Conservation (phyloP, 148 eudicot species). For the Dysphania ambrosioides region DNA sequence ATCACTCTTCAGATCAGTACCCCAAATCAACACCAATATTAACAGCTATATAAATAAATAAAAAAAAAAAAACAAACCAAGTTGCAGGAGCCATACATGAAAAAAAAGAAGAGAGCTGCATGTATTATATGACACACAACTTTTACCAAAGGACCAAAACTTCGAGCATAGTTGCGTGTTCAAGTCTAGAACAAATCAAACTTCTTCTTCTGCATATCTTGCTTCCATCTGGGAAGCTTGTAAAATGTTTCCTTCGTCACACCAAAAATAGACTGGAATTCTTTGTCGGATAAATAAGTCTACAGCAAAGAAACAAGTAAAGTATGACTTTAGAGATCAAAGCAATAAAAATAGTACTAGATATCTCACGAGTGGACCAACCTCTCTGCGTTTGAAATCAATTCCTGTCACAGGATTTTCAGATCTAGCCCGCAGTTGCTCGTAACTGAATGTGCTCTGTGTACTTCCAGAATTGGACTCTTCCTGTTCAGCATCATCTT, state of each 20-base stretch:
- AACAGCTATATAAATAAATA: background rate
- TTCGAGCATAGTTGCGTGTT: background rate
- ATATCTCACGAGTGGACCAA: slow-evolving; percentile 27
- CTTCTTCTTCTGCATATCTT: slow-evolving; percentile 88
- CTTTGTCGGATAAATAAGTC: slow-evolving; percentile 92
- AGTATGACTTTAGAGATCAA: background rate
- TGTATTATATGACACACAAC: slow-evolving; percentile 11
- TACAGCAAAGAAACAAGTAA: slow-evolving; percentile 23
- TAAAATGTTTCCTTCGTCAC: slow-evolving; percentile 71
- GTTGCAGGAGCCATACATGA: background rate
- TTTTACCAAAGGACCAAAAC: slow-evolving; percentile 1
- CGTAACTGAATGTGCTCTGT: slow-evolving; percentile 72
- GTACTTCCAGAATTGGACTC: slow-evolving; percentile 51
- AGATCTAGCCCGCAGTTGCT: slow-evolving; percentile 73
- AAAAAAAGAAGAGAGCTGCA: slow-evolving; percentile 14
- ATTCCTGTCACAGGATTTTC: slow-evolving; percentile 89
- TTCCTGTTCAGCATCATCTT: slow-evolving; percentile 50
- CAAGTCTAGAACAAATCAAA: slow-evolving; percentile 68
- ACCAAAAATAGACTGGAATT: slow-evolving; percentile 65
- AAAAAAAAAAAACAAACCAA: slow-evolving; percentile 5
- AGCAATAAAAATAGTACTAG: background rate
- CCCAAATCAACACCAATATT: slow-evolving; percentile 17
- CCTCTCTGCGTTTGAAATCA: slow-evolving; percentile 97
- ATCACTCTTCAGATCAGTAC: slow-evolving; percentile 55
- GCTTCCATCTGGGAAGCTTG: slow-evolving; percentile 95